phyloP scores from a whole-genome alignment of 1,139 yeast species.

The Nadsonia starkeyi-henricii region DNA sequence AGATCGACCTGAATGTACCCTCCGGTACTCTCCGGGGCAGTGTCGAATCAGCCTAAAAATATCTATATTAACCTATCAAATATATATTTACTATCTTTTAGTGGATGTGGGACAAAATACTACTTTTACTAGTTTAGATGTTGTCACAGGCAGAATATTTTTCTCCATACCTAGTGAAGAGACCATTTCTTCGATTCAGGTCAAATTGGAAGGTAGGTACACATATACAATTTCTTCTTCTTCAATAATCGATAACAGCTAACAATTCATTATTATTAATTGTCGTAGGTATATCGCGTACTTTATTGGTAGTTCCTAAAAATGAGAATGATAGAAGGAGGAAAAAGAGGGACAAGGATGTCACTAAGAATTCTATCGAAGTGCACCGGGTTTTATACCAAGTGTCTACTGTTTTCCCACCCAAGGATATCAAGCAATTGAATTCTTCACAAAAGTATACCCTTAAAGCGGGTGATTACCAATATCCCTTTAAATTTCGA shows the following conservation, averaged over 20 bases:
- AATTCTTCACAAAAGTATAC: conserved; percentile 41
- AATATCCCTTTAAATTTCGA: conserved; percentile 42
- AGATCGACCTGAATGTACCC: too few relatives aligned
- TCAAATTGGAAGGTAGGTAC: conserved; percentile 41
- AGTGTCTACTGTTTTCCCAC: conserved; percentile 46
- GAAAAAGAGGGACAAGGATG: not conserved
- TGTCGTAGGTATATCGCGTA: conserved; percentile 9
- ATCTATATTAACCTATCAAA: too few relatives aligned
- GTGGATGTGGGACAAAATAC: conserved; percentile 1
- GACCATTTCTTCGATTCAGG: conserved; percentile 37
- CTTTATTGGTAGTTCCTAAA: conserved; percentile 9
- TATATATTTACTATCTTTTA: not conserved
- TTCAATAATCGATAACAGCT: too few relatives aligned
- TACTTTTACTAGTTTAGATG: conserved; percentile 40
- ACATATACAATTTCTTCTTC: conserved; percentile 5
- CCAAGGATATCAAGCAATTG: conserved; percentile 36
- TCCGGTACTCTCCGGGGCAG: too few relatives aligned
- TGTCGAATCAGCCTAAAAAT: not conserved
- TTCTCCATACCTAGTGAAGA: conserved; percentile 35
- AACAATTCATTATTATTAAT: too few relatives aligned
- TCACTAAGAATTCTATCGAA: conserved; percentile 24
- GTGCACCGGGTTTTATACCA: conserved; percentile 44
- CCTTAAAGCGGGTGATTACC: conserved; percentile 44
- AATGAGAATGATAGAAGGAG: conserved; percentile 13
- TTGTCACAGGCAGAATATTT: conserved; percentile 34